Evolutionary conservation across 352 stramenopile species (phyloP).

Genomic region (Pythium insidiosum): DNA sequence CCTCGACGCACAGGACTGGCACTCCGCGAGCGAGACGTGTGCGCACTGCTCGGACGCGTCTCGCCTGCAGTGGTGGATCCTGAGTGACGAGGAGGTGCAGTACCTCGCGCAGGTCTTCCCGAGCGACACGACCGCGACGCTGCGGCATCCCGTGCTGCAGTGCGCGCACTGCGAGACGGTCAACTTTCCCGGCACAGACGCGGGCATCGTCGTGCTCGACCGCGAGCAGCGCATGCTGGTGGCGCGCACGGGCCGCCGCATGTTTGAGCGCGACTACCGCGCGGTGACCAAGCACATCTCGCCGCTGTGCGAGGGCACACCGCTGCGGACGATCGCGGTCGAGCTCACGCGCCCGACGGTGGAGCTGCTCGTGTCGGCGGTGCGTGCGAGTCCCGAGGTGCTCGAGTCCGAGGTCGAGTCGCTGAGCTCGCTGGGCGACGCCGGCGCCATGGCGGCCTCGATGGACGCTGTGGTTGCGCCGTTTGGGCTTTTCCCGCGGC

Average conservation of each 20-base stretch:
- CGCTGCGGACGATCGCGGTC: slow-evolving; percentile 37
- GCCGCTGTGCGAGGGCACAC: slow-evolving; percentile 62
- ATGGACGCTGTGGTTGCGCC: slow-evolving; percentile 31
- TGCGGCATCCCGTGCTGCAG: slow-evolving; percentile 60
- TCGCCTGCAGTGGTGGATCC: slow-evolving; percentile 60
- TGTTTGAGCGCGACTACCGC: slow-evolving; percentile 76
- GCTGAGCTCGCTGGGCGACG: slow-evolving; percentile 43
- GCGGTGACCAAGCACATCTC: slow-evolving; percentile 74
- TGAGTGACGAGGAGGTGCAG: slow-evolving; percentile 57
- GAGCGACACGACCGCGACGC: slow-evolving; percentile 17
- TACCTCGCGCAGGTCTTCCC: slow-evolving; percentile 66
- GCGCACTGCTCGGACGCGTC: not conserved
- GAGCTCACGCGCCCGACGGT: slow-evolving; percentile 33
- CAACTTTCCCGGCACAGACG: slow-evolving; percentile 70
- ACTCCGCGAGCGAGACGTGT: slow-evolving; percentile 17
- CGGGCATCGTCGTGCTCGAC: slow-evolving; percentile 63
- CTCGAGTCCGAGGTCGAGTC: slow-evolving; percentile 60
- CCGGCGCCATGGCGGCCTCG: slow-evolving; percentile 9
- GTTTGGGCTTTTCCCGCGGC: slow-evolving; percentile 46
- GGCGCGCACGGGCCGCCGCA: slow-evolving; percentile 50
- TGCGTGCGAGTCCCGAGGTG: slow-evolving; percentile 45
- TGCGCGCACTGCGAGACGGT: slow-evolving; percentile 70
- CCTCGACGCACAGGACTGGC: slow-evolving; percentile 37
- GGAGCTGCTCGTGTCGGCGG: slow-evolving; percentile 33
- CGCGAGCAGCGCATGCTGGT: slow-evolving; percentile 67